Evolutionary conservation across 495 filamentous ascomycete species (phyloP).

Genomic region (Podospora conica): DNA sequence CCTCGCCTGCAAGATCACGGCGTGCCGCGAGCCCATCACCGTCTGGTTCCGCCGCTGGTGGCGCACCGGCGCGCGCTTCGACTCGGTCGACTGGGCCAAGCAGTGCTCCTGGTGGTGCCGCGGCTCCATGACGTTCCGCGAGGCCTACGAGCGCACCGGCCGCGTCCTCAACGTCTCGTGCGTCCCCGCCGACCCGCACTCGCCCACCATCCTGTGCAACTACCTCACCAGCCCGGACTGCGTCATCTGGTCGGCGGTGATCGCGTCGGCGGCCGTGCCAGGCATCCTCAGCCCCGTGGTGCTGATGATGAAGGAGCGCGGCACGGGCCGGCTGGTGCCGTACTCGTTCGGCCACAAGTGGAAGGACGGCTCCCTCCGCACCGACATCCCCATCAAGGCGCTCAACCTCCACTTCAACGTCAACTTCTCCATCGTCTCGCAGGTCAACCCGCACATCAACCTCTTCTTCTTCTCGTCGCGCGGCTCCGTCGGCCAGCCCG

Average conservation of each 20-base stretch:
- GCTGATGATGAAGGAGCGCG: constrained; percentile 83
- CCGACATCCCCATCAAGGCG: constrained; percentile 90
- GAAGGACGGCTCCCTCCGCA: constrained; percentile 92
- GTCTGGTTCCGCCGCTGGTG: constrained; percentile 83
- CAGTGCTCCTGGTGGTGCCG: constrained; percentile 81
- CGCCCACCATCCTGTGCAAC: constrained; percentile 84
- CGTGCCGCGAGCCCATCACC: constrained; percentile 70
- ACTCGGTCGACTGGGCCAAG: constrained; percentile 84
- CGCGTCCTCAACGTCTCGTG: constrained; percentile 93
- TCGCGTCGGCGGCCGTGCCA: constrained; percentile 92
- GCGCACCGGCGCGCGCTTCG: constrained; percentile 87
- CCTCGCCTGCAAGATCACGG: constrained; percentile 74
- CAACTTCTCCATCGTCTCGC: constrained; percentile 90
- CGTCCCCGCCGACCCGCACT: constrained; percentile 94
- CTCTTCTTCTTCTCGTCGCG: constrained; percentile 96
- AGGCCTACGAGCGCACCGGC: constrained; percentile 91
- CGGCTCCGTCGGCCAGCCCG: constrained; percentile 83
- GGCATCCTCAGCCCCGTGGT: constrained; percentile 95
- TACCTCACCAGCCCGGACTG: constrained; percentile 93
- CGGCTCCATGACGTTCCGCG: constrained; percentile 86
- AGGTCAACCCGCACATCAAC: constrained; percentile 97
- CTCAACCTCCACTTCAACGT: constrained; percentile 96
- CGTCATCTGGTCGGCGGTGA: constrained; percentile 94
- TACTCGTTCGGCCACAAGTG: constrained; percentile 96
- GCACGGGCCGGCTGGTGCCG: constrained; percentile 65